phyloP scores from a whole-genome alignment of 331 rosid genomes.

The Rosa hybrid region DNA sequence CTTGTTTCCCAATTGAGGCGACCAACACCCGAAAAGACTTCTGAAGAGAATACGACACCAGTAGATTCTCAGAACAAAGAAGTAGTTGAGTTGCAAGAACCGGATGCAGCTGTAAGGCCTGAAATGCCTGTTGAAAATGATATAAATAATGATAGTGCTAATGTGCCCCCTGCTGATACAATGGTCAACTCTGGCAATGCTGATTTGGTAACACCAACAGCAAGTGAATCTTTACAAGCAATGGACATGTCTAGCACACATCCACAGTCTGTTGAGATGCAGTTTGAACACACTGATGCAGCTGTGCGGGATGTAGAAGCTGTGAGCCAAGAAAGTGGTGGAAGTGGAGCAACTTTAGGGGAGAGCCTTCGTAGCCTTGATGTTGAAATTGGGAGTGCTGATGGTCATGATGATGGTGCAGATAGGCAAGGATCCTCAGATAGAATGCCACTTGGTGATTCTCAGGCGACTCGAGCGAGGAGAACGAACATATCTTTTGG shows the following conservation, averaged over 20 bases:
- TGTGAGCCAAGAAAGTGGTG: slow-evolving; percentile 97
- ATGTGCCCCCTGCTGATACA: slow-evolving; percentile 35
- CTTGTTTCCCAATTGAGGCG: slow-evolving; percentile 89
- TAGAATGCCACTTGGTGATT: slow-evolving; percentile 63
- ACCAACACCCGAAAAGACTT: slow-evolving; percentile 60
- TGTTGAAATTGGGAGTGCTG: slow-evolving; percentile 99
- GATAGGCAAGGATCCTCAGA: slow-evolving; percentile 89
- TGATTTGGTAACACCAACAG: slow-evolving; percentile 56
- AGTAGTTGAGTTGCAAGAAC: slow-evolving; percentile 48
- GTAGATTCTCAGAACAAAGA: slow-evolving; percentile 50
- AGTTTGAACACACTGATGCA: slow-evolving; percentile 78
- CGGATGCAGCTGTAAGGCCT: slow-evolving; percentile 51
- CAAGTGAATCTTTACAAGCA: slow-evolving; percentile 46
- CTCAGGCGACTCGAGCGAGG: slow-evolving; percentile 74
- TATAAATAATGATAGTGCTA: slow-evolving; percentile 48
- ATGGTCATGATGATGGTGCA: slow-evolving; percentile 95
- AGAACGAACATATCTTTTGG: slow-evolving; percentile 65
- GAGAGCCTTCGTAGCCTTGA: slow-evolving; percentile 98
- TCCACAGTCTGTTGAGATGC: slow-evolving; percentile 80
- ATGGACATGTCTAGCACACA: slow-evolving; percentile 50
- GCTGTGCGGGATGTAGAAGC: slow-evolving; percentile 94
- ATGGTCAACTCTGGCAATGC: slow-evolving; percentile 34
- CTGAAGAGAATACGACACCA: slow-evolving; percentile 47
- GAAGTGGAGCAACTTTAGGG: slow-evolving; percentile 98
- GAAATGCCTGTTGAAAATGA: slow-evolving; percentile 55